Evolutionary conservation across 768 basidiomycete genomes (phyloP).

Genomic region (Tricholoma furcatifolium): DNA sequence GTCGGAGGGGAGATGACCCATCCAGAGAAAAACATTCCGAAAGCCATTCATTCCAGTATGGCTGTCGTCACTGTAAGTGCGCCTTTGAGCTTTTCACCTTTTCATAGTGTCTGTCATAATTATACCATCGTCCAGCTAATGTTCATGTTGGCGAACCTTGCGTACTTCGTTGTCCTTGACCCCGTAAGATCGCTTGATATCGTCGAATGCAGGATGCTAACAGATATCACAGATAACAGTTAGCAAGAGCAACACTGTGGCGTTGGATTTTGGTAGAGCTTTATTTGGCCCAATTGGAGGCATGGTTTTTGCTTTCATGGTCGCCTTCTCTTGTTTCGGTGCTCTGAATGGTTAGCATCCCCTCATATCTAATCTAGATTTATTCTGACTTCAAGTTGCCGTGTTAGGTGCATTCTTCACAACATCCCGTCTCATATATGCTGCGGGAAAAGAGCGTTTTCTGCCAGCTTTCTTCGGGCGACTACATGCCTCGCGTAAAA

Average conservation of each 20-base stretch:
- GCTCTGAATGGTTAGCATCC: constrained; percentile 75
- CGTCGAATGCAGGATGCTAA: no score
- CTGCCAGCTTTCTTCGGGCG: constrained; percentile 83
- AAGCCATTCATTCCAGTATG: constrained; percentile 92
- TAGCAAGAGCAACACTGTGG: constrained; percentile 80
- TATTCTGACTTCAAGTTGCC: constrained; percentile 9
- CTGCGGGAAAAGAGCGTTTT: constrained; percentile 85
- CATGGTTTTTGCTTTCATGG: constrained; percentile 83
- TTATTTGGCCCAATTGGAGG: constrained; percentile 89
- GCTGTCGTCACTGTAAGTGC: constrained; percentile 64
- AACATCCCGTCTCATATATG: constrained; percentile 81
- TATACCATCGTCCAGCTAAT: constrained; percentile 46
- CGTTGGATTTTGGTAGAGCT: constrained; percentile 87
- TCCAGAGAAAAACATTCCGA: constrained; percentile 83
- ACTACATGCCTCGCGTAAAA: constrained; percentile 70
- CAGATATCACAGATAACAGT: constrained; percentile 48
- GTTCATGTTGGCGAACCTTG: constrained; percentile 80
- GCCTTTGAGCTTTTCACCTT: background rate
- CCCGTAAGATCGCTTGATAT: constrained; percentile 42
- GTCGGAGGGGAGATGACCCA: constrained; percentile 87
- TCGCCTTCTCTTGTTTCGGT: constrained; percentile 94
- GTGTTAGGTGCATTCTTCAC: constrained; percentile 66
- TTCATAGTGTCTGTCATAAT: constrained; percentile 2
- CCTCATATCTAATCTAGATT: background rate
- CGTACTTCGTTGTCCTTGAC: constrained; percentile 94